Conservation (phyloP, 129 eudicot genomes). For the Artemisia argyi region DNA sequence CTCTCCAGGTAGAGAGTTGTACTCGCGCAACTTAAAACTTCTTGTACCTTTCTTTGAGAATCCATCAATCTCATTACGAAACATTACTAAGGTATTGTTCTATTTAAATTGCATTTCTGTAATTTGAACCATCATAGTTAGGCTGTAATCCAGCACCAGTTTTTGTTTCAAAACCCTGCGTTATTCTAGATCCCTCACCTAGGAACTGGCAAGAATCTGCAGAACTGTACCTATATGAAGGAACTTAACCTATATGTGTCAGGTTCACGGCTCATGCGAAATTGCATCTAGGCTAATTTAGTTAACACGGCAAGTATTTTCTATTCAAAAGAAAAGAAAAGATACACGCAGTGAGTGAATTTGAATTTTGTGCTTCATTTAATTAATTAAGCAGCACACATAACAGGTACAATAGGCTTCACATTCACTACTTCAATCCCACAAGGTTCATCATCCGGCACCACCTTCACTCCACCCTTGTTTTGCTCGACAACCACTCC, state of each 20-base stretch:
- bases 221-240: not conserved
- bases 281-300: not conserved
- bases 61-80: slow-evolving; percentile 66
- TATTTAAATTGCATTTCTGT: slow-evolving; percentile 12
- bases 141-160: slow-evolving; percentile 6
- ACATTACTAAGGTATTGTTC: slow-evolving; percentile 60
- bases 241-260: not conserved
- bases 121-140: not conserved
- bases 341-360: not conserved
- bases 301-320: not conserved
- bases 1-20: slow-evolving; percentile 70
- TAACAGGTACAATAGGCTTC: too few relatives aligned
- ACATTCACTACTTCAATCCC: too few relatives aligned
- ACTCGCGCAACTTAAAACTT: slow-evolving; percentile 83
- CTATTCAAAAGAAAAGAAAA: not conserved
- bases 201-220: not conserved
- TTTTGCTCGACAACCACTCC: too few relatives aligned
- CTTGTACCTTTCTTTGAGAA: slow-evolving; percentile 88
- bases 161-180: not conserved
- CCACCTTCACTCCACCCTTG: too few relatives aligned
- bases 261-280: not conserved
- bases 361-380: not conserved
- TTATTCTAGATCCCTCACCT: not conserved
- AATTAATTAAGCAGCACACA: too few relatives aligned
- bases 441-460: too few relatives aligned